Percentiles rank a stretch among this genome's conserved stretches.
phyloP scores from a whole-genome alignment of 2,329 filamentous ascomycete genomes.

The Xylaria sp. region DNA sequence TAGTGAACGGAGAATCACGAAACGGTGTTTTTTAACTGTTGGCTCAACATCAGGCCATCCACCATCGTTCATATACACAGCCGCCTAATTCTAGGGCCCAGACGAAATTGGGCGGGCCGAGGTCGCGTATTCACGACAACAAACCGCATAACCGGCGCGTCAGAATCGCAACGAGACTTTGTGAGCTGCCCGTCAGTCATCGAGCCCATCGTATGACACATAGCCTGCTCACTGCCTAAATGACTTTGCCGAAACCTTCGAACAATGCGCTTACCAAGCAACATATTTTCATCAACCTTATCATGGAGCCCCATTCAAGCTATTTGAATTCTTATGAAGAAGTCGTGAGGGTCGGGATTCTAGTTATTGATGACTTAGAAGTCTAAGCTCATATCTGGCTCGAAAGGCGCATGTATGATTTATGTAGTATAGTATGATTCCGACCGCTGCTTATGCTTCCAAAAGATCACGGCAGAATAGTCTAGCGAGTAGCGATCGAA shows the following conservation, averaged over 20 bases:
- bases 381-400: not conserved
- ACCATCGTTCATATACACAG: not conserved
- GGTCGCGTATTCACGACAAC: not conserved
- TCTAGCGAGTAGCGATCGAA: not conserved
- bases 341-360: not conserved
- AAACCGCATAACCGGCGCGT: not conserved
- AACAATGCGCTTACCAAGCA: not conserved
- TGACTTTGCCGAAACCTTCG: not conserved
- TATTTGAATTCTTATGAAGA: not conserved
- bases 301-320: not conserved
- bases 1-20: not conserved
- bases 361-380: not conserved
- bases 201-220: not conserved
- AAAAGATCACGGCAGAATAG: not conserved
- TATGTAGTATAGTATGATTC: too few relatives aligned
- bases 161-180: not conserved
- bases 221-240: not conserved
- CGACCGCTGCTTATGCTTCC: not conserved
- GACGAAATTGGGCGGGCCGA: not conserved
- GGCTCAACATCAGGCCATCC: not conserved
- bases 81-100: not conserved
- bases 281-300: not conserved
- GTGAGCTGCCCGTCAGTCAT: not conserved
- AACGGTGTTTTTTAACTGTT: not conserved
- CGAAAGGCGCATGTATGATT: not conserved